Evolutionary conservation across 768 basidiomycete species (phyloP).

Genomic region (Xerocomellus amylosporus): DNA sequence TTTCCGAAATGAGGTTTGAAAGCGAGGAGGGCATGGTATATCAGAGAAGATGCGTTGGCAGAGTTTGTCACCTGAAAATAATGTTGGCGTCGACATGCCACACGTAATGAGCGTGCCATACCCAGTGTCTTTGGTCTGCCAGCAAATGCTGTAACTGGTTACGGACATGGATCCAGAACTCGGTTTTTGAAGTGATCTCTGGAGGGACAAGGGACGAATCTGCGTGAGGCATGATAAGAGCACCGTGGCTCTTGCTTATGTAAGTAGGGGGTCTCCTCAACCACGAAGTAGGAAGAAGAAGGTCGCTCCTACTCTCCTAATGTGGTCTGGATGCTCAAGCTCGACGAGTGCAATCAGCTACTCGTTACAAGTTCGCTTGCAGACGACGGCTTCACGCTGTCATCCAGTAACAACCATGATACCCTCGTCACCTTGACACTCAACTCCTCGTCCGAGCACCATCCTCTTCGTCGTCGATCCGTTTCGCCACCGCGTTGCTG

Average conservation of each 20-base stretch:
- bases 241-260: slow-evolving; percentile 11
- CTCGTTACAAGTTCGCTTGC: slow-evolving; percentile 20
- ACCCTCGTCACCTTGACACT: background rate
- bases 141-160: slow-evolving; percentile 60
- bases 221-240: slow-evolving; percentile 91
- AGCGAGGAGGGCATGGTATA: slow-evolving; percentile 74
- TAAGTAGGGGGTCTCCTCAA: slow-evolving; percentile 3
- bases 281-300: background rate
- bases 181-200: slow-evolving; percentile 64
- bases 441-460: slow-evolving; percentile 1
- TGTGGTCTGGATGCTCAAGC: slow-evolving; percentile 28
- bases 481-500: background rate
- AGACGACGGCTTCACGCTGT: background rate
- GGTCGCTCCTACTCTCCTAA: slow-evolving; percentile 9
- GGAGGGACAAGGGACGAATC: slow-evolving; percentile 72
- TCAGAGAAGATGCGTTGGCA: slow-evolving; percentile 76
- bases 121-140: slow-evolving; percentile 75
- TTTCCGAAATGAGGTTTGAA: slow-evolving; percentile 64
- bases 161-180: slow-evolving; percentile 80
- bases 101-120: slow-evolving; percentile 32
- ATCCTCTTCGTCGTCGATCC: slow-evolving; percentile 20
- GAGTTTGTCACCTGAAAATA: slow-evolving; percentile 72
- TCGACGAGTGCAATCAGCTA: slow-evolving; percentile 23
- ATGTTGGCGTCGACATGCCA: background rate
- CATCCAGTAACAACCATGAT: background rate